These are phyloP conservation scores for Stephanodiscus minutulus DNA, from an alignment of 108 stramenopile species.

Conservation along the genomic window DNA sequence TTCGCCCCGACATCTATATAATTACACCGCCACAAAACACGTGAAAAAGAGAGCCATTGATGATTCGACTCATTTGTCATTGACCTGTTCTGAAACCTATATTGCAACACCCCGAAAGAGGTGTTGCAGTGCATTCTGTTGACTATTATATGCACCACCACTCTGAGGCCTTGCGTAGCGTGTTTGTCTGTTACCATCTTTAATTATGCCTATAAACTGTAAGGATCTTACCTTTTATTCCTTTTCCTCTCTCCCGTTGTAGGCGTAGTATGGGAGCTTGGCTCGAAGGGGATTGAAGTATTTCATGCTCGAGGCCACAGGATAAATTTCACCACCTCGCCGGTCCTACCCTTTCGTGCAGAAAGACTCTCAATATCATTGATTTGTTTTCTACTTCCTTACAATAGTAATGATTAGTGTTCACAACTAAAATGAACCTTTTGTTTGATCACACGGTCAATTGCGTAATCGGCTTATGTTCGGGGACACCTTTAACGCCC, in stretches of 20 bases:
- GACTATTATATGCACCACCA: constrained; percentile 40
- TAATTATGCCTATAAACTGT: neutral
- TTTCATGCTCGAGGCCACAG: too few relatives aligned
- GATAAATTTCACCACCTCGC: too few relatives aligned
- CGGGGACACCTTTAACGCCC: too few relatives aligned
- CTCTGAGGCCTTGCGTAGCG: constrained; percentile 30
- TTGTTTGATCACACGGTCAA: too few relatives aligned
- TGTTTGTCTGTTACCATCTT: neutral
- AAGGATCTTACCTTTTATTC: neutral
- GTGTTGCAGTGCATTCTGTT: constrained; percentile 12
- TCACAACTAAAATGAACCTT: too few relatives aligned
- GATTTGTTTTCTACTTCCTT: too few relatives aligned
- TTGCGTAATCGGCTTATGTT: too few relatives aligned
- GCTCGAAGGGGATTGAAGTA: too few relatives aligned
- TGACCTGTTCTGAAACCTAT: constrained; percentile 27
- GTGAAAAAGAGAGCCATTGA: constrained; percentile 14
- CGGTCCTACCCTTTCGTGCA: too few relatives aligned
- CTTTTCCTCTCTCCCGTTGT: neutral
- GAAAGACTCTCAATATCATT: too few relatives aligned
- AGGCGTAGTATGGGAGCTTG: neutral
- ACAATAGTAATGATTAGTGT: too few relatives aligned
- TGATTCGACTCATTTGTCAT: constrained; percentile 34
- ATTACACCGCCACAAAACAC: neutral
- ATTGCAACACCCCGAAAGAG: constrained; percentile 28
- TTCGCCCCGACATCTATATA: neutral